Base-by-base conservation (phyloP, 805 yeast genomes). In the Phaffomyces opuntiae region DNA sequence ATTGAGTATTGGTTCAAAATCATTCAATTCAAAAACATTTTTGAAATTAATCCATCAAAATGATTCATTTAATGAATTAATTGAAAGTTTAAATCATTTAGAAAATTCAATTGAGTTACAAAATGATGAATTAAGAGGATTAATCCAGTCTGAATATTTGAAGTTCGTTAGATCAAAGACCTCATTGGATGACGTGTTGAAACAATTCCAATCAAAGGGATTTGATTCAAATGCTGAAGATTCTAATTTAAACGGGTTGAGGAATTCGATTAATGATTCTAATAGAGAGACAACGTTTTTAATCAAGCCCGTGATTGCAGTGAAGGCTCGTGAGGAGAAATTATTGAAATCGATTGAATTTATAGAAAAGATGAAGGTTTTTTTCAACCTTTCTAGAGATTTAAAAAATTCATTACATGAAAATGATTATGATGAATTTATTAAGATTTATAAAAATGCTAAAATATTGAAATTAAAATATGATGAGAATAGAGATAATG, bases 91-190 rank as follows among this genome's bases (percentile, higher is more conserved):
- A 45, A 72, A 67, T 32, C 65, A 60, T 42, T 61, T 83, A 41
- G 81, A 80, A 46, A 51, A 57, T 24, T 70, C 77, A 19, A 71
- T 83, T 31, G 66, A 70, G 7, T 62, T 69, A 2, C 76, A 76
- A 51, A 74, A 79, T 35, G 67, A 70, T 9, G 74, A 74, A 17
- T 60, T 81, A 54, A 73, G 75, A 47, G 54, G 59, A 14, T 60
- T 81, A 37, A 78, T 83, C 14, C 78, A 78, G 51, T 63, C 70
- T 13, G 86, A 84, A 56, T 82, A 79, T 53, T 74, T 77, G 44
- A 71, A 74, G 52, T 83, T 82, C 51, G 86, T 85, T 31, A 75
- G 74, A 50, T 72, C 81, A 26, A 85, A 85, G 55, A 75, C 82
- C 24, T 68, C 77, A 4, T 63, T 85, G 34, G 90, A 84, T 56